Evolutionary conservation across 306 rosid genomes (phyloP), one percentile per base, ranked within the genome.

Genomic region (Trifolium repens): DNA sequence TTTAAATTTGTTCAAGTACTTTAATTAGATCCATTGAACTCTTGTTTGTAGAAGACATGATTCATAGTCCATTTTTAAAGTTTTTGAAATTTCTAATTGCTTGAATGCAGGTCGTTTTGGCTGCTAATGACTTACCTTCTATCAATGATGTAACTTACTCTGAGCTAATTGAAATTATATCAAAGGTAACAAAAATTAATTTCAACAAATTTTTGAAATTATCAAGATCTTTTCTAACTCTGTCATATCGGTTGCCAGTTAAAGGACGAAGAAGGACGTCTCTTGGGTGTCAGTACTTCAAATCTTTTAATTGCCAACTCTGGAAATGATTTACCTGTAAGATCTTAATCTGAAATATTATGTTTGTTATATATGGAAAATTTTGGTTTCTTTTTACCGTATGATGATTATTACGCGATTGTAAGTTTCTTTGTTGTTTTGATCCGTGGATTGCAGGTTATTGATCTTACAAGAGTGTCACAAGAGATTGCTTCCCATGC

Each of bases 291-390:
- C 78, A 83, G 86, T 75, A 71, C 92, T 76, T 82, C 96, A 69
- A 89, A 90, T 70, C 97, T 92, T 72, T 42, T 89, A 49, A 78
- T 92, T 69, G 91, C 91, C 69, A 94, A 86, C 86, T 92, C 97
- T 46, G 96, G 97, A 61, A 94, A 89, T 83, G 99, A 85, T 85
- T 86, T 94, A 66, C 99, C 99, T 55, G 99, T 94, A 84, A 89
- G 93, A 65, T 35, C 17, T 15, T 3, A 78, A 73, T 43, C 37
- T 27, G 40, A 35, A 81, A 39, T 63, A 44, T 8, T 34, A 24
- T 39, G 14, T 57, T 43, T 50, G n/a, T 75, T 22, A 42, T 19
- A 34, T 42, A 15, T n/a, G 7, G 15, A 69, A 66, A 64, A 42
- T 80, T 74, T 55, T 54, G 16, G 49, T 22, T 32, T 49, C 22